Base-by-base conservation (phyloP, 2,329 filamentous ascomycete genomes). In the Nemania diffusa region DNA sequence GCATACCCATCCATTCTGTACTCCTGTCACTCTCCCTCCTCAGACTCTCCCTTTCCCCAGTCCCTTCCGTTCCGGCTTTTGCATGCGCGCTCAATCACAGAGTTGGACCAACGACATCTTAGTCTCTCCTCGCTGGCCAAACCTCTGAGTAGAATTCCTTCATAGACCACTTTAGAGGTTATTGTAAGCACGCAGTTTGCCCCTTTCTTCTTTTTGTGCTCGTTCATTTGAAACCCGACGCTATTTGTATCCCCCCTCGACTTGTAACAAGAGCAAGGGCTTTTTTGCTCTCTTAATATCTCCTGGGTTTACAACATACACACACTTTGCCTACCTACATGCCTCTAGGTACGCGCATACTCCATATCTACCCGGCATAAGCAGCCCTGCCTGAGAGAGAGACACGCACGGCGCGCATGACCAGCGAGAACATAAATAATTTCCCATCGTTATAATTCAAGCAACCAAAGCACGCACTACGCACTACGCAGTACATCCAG, bases 381-480 rank as follows among this genome's bases (percentile, higher is more conserved):
- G n/a, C n/a, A 50, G n/a, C 42, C 37, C 46, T 24, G 22, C 46
- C 32, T 37, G 13, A 58, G 11, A 48, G 52, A 58, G 11, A 48
- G 52, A 53, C 57, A 63, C 57, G 64, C 64, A 62, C 46, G 58
- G 55, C 66, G 58, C 50, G 65, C 60, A 69, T 65, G 66, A 69
- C 56, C 62, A 56, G 64, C 69, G 29, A 62, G 64, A 69, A 67
- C 64, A 60, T 66, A 62, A 57, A 69, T 64, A 67, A 72, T 67
- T 69, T 65, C 65, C 67, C 56, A 32, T 58, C 46, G 55, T 65
- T 59, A 68, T 59, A 65, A 48, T 67, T 53, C 56, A 46, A 50
- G 53, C 55, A 57, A 42, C 22, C 59, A 63, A 55, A 44, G 26
- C 46, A 37, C 46, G 59, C 60, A 29, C 56, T 56, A 52, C n/a